Conservation (phyloP, 73 alveolate species). For the Diophrys appendiculata region DNA sequence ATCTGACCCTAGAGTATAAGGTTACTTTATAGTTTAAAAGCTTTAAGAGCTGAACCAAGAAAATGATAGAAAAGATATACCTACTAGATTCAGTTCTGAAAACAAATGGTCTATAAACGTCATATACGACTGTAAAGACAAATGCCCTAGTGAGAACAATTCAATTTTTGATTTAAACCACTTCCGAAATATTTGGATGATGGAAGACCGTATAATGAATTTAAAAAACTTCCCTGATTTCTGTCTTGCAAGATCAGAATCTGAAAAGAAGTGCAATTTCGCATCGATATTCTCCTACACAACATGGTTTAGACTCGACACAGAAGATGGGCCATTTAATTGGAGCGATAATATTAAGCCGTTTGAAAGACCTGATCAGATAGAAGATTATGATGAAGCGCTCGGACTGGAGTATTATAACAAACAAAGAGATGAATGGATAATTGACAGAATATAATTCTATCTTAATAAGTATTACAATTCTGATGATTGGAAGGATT, state of each 20-base stretch:
- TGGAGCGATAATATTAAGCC: not conserved
- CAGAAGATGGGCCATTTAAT: not conserved
- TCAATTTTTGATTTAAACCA: not conserved
- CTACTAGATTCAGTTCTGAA: not conserved
- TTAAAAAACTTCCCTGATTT: not conserved
- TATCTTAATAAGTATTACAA: not conserved
- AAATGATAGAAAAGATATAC: not conserved
- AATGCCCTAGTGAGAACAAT: not conserved
- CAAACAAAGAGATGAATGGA: not conserved
- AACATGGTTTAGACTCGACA: not conserved
- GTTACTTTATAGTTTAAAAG: not conserved
- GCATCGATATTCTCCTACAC: not conserved
- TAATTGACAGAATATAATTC: not conserved
- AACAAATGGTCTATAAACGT: not conserved
- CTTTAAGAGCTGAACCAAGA: not conserved
- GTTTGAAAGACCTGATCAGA: not conserved
- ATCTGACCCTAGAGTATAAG: not conserved
- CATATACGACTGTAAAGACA: not conserved
- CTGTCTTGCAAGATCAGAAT: not conserved
- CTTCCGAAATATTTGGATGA: not conserved
- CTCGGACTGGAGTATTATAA: not conserved
- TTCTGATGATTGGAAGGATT: not conserved
- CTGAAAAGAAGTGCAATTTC: not conserved
- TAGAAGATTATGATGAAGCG: not conserved
- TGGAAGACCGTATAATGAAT: not conserved